Evolutionary conservation across 225 moss, liverwort and hornwort species (phyloP).

Genomic region (Pseudisothecium myosuroides): DNA sequence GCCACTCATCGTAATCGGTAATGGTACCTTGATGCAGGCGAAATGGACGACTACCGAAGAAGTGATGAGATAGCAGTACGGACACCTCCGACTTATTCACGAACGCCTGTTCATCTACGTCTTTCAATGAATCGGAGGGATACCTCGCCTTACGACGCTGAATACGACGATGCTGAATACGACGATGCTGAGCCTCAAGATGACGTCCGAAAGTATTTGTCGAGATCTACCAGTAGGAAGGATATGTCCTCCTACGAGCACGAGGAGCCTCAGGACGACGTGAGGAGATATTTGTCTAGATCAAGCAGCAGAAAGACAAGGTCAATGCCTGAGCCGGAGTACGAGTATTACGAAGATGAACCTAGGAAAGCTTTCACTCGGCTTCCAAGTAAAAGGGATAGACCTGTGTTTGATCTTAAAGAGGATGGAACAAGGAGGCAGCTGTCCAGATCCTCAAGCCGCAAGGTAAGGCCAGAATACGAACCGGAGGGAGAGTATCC

Average conservation of each 20-base stretch:
- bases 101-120: constrained; percentile 74
- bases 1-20: background rate
- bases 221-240: constrained; percentile 41
- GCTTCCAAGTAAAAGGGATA: constrained; percentile 33
- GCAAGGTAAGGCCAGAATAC: constrained; percentile 21
- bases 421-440: constrained; percentile 50
- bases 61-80: constrained; percentile 47
- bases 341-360: constrained; percentile 40
- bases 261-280: constrained; percentile 43
- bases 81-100: constrained; percentile 51
- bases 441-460: constrained; percentile 44
- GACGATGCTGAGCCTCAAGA: constrained; percentile 50
- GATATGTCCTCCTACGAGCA: constrained; percentile 45
- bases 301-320: constrained; percentile 48
- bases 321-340: constrained; percentile 39
- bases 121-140: constrained; percentile 76
- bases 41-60: constrained; percentile 57
- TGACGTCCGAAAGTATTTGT: constrained; percentile 35
- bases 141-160: constrained; percentile 28
- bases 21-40: constrained; percentile 25
- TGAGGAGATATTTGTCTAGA: constrained; percentile 35
- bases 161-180: constrained; percentile 33
- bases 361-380: constrained; percentile 26
- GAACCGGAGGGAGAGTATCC: constrained; percentile 35
- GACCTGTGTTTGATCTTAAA: constrained; percentile 38